Evolutionary conservation across 768 basidiomycete genomes (phyloP).

Genomic region (Lepiota brunneoincarnata): DNA sequence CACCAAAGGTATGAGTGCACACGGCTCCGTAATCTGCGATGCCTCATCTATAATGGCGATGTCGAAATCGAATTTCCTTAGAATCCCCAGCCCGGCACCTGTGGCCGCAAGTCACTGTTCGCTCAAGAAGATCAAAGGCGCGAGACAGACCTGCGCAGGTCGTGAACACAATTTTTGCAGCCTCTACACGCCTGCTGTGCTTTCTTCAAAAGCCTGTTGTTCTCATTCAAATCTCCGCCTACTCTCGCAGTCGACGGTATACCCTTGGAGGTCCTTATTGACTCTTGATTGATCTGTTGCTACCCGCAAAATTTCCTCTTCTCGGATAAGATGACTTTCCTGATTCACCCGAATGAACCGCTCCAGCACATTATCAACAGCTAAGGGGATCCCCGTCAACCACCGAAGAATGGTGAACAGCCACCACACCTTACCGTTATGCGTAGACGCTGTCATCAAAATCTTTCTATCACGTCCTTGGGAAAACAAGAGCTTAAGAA

Average conservation of each 20-base stretch:
- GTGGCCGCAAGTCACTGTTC: not conserved
- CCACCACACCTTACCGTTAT: slow-evolving; percentile 45
- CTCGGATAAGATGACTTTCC: slow-evolving; percentile 37
- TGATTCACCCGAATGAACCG: slow-evolving; percentile 53
- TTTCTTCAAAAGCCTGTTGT: slow-evolving; percentile 52
- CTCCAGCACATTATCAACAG: slow-evolving; percentile 70
- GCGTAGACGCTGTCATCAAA: slow-evolving; percentile 70
- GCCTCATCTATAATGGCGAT: slow-evolving; percentile 69
- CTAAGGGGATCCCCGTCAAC: slow-evolving; percentile 27
- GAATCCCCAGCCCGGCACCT: slow-evolving; percentile 56
- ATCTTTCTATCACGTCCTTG: slow-evolving; percentile 40
- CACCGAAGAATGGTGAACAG: not conserved
- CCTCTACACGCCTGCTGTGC: slow-evolving; percentile 57
- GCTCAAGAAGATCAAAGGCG: not conserved
- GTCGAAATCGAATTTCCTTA: slow-evolving; percentile 55
- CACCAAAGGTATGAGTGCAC: slow-evolving; percentile 62
- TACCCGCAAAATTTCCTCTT: slow-evolving; percentile 62
- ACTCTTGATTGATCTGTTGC: slow-evolving; percentile 67
- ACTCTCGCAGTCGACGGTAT: slow-evolving; percentile 64
- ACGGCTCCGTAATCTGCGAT: slow-evolving; percentile 67
- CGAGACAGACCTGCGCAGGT: slow-evolving; percentile 52
- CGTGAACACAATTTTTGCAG: slow-evolving; percentile 57
- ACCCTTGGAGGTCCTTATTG: slow-evolving; percentile 52
- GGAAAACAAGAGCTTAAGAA: slow-evolving; percentile 38
- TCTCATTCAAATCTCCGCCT: slow-evolving; percentile 61